Evolutionary conservation across 371 early-diverging fungal genomes (phyloP).

Genomic region (Circinella minor): DNA sequence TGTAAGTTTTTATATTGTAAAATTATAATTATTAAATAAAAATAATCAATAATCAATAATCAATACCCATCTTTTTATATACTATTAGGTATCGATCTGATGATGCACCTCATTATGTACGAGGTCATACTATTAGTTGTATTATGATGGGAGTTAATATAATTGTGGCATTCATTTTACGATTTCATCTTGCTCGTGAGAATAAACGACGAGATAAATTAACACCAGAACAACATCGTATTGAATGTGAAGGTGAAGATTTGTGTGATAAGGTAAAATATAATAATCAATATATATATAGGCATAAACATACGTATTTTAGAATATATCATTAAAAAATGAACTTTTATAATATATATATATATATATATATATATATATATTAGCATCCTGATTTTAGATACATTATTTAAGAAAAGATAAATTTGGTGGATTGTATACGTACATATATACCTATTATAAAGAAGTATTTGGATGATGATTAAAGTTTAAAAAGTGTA

Average conservation of each 20-base stretch:
- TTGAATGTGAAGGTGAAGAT: slow-evolving; percentile 50
- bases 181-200: slow-evolving; percentile 3
- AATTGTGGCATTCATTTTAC: slow-evolving; percentile 33
- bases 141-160: slow-evolving; percentile 48
- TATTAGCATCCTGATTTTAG: slow-evolving; percentile 62
- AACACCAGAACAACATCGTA: slow-evolving; percentile 45
- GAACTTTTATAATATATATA: not conserved
- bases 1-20: not conserved
- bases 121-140: slow-evolving; percentile 49
- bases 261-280: slow-evolving; percentile 52
- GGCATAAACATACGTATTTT: not conserved
- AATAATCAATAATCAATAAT: too few species aligned
- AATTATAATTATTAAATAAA: too few species aligned
- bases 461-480: not conserved
- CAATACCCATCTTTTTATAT: too few species aligned
- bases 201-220: slow-evolving; percentile 17
- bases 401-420: slow-evolving; percentile 33
- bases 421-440: too few species aligned
- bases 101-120: slow-evolving; percentile 61
- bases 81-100: slow-evolving; percentile 45
- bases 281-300: not conserved
- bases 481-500: not conserved
- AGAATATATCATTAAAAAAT: too few species aligned
- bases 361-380: not conserved
- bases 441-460: too few species aligned